Base-by-base conservation (phyloP, 2,329 filamentous ascomycete species). In the Conoideocrella luteorostrata region DNA sequence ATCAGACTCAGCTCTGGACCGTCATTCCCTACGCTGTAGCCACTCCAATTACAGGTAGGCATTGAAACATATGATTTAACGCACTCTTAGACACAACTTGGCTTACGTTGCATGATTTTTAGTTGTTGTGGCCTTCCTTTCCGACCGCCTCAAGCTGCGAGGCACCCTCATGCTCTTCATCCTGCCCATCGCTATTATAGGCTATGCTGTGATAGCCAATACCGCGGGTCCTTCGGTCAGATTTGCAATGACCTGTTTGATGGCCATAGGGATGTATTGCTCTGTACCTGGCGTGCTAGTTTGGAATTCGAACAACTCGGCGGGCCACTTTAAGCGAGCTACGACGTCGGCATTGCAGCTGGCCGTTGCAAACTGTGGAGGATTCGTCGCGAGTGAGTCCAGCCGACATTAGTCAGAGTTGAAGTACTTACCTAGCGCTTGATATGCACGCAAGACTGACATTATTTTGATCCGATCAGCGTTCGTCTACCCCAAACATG, bases 251-350 rank as follows among this genome's bases (percentile, higher is more conserved):
- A 83, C 80, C 0, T 82, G 81, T 53, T 64, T 85, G 43, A 82
- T 84, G 78, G 77, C 80, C 1, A 75, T 74, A 0, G 81, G 81
- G 9, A 69, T 83, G 56, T 85, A 83, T 55, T 69, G 71, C 36
- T 77, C 75, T 33, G 78, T 84, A 0, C 80, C 81, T 0, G 76
- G 74, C 15, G 74, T 83, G 3, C 63, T 85, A 9, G 80, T 75
- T 1, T 85, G 81, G 80, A 75, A 80, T 48, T 76, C 77, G 2
- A 84, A 84, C 56, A 85, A 85, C 56, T 80, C 75, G 1, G 79
- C 80, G 0, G 80, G 77, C 0, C 82, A 86, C 55, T 86, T 85
- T 55, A 86, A 86, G 58, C 67, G 82, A 12, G 82, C 83, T 0
- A 85, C 82, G 0, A 82, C 81, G 0, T 77, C 75, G 1, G 82